Base-by-base conservation (phyloP, 2,329 filamentous ascomycete species). In the Pseudogymnoascus sp. region DNA sequence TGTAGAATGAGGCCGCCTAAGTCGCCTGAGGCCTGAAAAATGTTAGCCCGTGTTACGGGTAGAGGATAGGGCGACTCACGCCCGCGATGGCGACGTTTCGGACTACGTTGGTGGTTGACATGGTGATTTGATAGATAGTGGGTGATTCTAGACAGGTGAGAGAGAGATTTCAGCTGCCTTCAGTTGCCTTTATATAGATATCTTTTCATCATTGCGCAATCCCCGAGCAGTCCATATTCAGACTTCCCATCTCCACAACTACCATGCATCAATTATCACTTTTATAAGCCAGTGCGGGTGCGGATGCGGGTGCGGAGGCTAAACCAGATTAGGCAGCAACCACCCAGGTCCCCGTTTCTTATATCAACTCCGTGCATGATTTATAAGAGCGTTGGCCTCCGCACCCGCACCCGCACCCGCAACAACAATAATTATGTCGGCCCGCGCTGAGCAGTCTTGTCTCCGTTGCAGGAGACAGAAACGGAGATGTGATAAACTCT, bases 1-100 rank as follows among this genome's bases (percentile, higher is more conserved):
- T 66, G 60, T 19, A 72, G 64, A 14, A 70, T 58, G 5, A 67
- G 64, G 19, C 45, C 22, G 16, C 70, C 71, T 1, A 72, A 19
- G 30, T 38, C 19, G 39, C 70, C 71, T 8, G 67, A 62, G 23
- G 65, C 69, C 45, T 52, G 12, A 4, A 12, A 5, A 14, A 14
- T 45, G 12, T 45, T 25, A 45, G 6, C 1, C 2, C 2, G 3
- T 1, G 12, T 25, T 45, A 2, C 12, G 11, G 12, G 1, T 2
- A 9, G 41, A 12, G 19, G 19, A 4, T 23, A 23, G 4, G 11
- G 22, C 12, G 41, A 45, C 19, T 23, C 22, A 45, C 41, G 1
- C 41, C 41, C 1, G 11, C 41, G 22, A 45, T 45, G 1, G 41
- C 41, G 41, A 45, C 5, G 41, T 45, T 45, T 16, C 41, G 19